Conservation (phyloP, 2,329 filamentous ascomycete species). For the Alternaria sp. region DNA sequence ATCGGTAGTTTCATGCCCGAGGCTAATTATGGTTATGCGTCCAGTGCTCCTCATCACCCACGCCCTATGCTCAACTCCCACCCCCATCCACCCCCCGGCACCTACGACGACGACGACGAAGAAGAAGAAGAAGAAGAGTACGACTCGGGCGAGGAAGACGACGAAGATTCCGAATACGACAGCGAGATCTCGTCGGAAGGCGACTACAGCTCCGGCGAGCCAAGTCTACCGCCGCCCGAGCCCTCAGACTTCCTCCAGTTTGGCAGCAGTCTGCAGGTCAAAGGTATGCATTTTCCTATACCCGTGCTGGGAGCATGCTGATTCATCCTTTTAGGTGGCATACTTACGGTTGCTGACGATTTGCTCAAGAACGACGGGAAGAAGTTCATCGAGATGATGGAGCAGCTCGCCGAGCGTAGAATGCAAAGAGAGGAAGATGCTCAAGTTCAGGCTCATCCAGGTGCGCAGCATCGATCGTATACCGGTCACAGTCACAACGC, state of each 20-base stretch:
- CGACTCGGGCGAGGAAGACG: constrained; percentile 61
- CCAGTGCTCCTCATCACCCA: constrained; percentile 65
- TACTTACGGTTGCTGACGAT: constrained; percentile 98
- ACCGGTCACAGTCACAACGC: constrained; percentile 69
- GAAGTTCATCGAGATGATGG: constrained; percentile 99
- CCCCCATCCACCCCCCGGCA: constrained; percentile 72
- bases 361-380: constrained; percentile 98
- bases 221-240: constrained; percentile 70
- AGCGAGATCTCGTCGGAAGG: constrained; percentile 73
- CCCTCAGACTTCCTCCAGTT: constrained; percentile 94
- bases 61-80: constrained; percentile 67
- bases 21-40: constrained; percentile 66
- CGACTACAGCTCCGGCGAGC: constrained; percentile 71
- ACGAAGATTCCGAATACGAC: constrained; percentile 58
- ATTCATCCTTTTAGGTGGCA: constrained; percentile 73
- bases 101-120: constrained; percentile 57
- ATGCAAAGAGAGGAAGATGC: constrained; percentile 97
- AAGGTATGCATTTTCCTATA: constrained; percentile 63
- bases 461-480: constrained; percentile 57
- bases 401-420: constrained; percentile 93
- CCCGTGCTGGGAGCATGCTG: constrained; percentile 29
- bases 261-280: constrained; percentile 95
- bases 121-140: constrained; percentile 63
- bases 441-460: constrained; percentile 68
- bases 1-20: constrained; percentile 73